Percentiles rank a stretch among this genome's conserved stretches.
These are phyloP conservation scores for Vitis hybrid DNA, from an alignment of 177 flowering plant genomes.

Conservation along the genomic window DNA sequence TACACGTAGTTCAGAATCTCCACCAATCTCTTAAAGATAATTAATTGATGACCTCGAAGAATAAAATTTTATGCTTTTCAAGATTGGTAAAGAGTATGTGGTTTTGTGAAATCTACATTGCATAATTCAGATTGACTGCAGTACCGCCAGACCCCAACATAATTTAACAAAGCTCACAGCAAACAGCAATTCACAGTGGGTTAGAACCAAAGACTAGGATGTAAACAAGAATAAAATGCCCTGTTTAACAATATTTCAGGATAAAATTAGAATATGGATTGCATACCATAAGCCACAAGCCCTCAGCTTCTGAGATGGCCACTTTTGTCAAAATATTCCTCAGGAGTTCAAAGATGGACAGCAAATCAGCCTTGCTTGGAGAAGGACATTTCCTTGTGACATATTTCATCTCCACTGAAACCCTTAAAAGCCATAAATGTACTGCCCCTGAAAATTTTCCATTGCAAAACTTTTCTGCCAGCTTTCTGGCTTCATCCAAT, in stretches of 20 bases:
- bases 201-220: too few relatives aligned
- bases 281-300: constrained; percentile 87
- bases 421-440: constrained; percentile 61
- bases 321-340: constrained; percentile 41
- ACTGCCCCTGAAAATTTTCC: constrained; percentile 47
- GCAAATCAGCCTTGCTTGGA: constrained; percentile 45
- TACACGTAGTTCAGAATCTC: too few relatives aligned
- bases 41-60: too few relatives aligned
- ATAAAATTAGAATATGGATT: background rate
- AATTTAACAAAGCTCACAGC: too few relatives aligned
- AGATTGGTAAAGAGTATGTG: rapidly evolving
- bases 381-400: constrained; percentile 32
- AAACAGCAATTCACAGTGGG: too few relatives aligned
- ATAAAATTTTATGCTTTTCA: too few relatives aligned
- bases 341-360: constrained; percentile 55
- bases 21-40: too few relatives aligned
- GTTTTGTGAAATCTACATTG: too few relatives aligned
- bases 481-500: constrained; percentile 62
- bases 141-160: too few relatives aligned
- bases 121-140: too few relatives aligned
- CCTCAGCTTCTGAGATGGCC: constrained; percentile 60
- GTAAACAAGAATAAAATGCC: too few relatives aligned
- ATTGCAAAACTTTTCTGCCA: constrained; percentile 58
- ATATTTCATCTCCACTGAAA: constrained; percentile 58
- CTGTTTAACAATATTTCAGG: background rate